phyloP scores from a whole-genome alignment of 2,329 filamentous ascomycete genomes.

The Sphaerulina vaccinii region DNA sequence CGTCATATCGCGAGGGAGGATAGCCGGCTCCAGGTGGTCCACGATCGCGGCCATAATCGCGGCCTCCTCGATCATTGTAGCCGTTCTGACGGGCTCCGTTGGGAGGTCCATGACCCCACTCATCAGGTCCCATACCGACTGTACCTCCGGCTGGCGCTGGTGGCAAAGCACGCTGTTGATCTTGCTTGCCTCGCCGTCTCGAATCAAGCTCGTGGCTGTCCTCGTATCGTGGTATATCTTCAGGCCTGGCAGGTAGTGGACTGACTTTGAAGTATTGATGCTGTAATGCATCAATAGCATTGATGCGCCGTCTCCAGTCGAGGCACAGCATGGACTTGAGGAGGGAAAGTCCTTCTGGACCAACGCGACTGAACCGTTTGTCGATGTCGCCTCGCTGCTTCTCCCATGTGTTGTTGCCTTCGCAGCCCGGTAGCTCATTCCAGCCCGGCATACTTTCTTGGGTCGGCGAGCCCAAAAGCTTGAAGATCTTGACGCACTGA shows the following conservation, averaged over 20 bases:
- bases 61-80: constrained; percentile 29
- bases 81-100: constrained; percentile 29
- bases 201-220: constrained; percentile 92
- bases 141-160: constrained; percentile 90
- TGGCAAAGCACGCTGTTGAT: constrained; percentile 77
- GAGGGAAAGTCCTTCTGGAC: constrained; percentile 71
- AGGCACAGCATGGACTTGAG: constrained; percentile 80
- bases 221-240: constrained; percentile 86
- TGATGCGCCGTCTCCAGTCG: constrained; percentile 85
- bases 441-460: constrained; percentile 93
- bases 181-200: constrained; percentile 75
- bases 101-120: constrained; percentile 54
- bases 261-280: constrained; percentile 85
- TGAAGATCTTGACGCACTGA: constrained; percentile 91
- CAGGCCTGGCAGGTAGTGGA: constrained; percentile 76
- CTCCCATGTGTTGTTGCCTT: constrained; percentile 65
- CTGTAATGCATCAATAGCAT: constrained; percentile 87
- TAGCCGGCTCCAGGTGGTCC: constrained; percentile 37
- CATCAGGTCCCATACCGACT: constrained; percentile 69
- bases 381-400: constrained; percentile 64
- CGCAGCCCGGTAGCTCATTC: constrained; percentile 76
- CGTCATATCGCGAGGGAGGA: constrained; percentile 30
- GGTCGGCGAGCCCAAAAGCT: constrained; percentile 83
- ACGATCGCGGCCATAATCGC: constrained; percentile 33
- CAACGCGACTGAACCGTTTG: constrained; percentile 62